Evolutionary conservation across 495 filamentous ascomycete genomes (phyloP), one percentile per base, ranked within the genome.

Genomic region (Halenospora varia): DNA sequence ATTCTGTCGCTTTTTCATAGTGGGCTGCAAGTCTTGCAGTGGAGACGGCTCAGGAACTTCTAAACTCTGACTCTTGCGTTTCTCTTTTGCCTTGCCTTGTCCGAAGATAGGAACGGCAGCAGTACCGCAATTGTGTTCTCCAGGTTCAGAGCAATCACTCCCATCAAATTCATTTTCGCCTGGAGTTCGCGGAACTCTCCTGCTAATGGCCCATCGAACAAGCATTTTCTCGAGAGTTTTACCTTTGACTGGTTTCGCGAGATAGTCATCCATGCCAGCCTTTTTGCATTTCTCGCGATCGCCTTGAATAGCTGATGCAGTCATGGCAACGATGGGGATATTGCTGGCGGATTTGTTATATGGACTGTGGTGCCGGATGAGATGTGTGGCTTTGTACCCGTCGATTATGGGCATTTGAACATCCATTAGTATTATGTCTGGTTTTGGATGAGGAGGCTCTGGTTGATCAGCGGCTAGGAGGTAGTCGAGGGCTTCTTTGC

Each of bases 371-470:
- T 81, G 78, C 40, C 89, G 75, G 22, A 94, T 81, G 25, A 82
- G 75, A n/a, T 85, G 83, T 0, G 88, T 91, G 26, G 88, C 86
- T 25, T 78, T 74, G 62, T 92, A 93, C 0, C 90, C 90, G 60
- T 92, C 89, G 57, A 92, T 81, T 15, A 91, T 75, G 3, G 88
- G 87, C 88, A 94, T 92, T 68, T 92, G 88, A 0, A 92, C 83
- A 62, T 95, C 88, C 90, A 95, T 94, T 8, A 93, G 76, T 47
- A 93, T 88, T n/a, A 93, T 85, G 60, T 93, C 82, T 1, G 88
- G 83, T 51, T 73, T 79, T 9, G 73, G 69, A 39, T 78, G 67
- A 39, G 66, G 52, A 2, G 57, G 29, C 1, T 67, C 67, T 11
- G 75, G 71, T 2, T 63, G 46, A 25, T 68, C 57, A 20, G 73